Base-by-base conservation (phyloP, 139 green algal genomes). In the Desmodesmus armatus region DNA sequence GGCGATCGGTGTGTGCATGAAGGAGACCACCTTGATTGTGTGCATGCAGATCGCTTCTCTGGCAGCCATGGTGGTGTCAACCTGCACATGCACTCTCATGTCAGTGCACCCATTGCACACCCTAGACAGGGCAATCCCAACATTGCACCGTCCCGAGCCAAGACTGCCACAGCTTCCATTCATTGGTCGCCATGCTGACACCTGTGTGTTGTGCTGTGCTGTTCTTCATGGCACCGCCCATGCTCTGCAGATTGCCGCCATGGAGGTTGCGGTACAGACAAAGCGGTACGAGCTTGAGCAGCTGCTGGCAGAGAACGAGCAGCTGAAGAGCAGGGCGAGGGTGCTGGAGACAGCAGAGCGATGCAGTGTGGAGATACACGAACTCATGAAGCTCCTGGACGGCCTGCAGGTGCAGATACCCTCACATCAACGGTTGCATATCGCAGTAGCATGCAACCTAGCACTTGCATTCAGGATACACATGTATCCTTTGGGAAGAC, bases 341-440 rank as follows among this genome's bases (percentile, higher is more conserved):
- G 78, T 76, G 41, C 78, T 84, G 33, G 40, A 65, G 43, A 84
- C 78, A 23, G 63, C 78, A 3, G 19, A 67, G 15, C 65, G 77
- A 40, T 75, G 62, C 78, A 74, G 49, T 63, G 63, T 31, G 17
- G 29, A 84, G 29, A 76, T 76, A 3, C 63, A 77, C 25, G 40
- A 33, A 13, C 17, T 84, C 63, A 77, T 84, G 78, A 29, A 84
- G 62, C 58, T 84, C n/a, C 40, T 84, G 3, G 76, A 82, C 15
- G 76, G 76, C 29, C 17, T 35, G 65, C 65, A 72, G 62, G 62
- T 31, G 67, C 67, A 41, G 17, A 70, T 31, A 71, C 33, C 51
- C 9, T 82, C 41, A 27, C 71, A 23, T 0, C 43, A 9, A 55
- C 41, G 13, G 13, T 23, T 27, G 43, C 25, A 25, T 40, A 27